Evolutionary conservation across 169 alveolate species (phyloP), one percentile per base, ranked within the genome.

Genomic region (Plasmodium yoelii): DNA sequence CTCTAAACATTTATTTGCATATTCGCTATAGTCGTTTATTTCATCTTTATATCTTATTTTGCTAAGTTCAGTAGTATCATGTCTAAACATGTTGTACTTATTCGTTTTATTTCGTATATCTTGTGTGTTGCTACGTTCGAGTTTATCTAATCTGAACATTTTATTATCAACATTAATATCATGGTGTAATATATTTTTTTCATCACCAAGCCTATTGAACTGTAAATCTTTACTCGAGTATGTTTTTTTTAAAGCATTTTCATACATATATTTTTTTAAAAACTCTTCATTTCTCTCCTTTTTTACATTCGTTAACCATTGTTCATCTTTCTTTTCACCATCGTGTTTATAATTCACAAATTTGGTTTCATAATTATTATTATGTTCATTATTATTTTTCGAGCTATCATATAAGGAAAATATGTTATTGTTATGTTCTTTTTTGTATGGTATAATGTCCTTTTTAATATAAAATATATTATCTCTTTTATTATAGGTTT

Each of bases 341-440:
- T 24, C 55, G 18, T 57, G 19, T 67, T 60, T 19, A 18, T 28
- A 39, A 9, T 47, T 56, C 57, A n/a, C 13, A 12, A 69, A 10
- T 53, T 53, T 67, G 49, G 24, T 49, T 53, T 68, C 86, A 68
- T 82, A 60, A 46, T 71, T 82, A 19, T 71, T 82, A 19, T 53
- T 51, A 42, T 19, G n/a, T 57, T 72, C 42, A 18, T 56, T 51
- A 24, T 18, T 82, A 8, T 56, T 13, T 13, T 6, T 24, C 5
- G 12, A 22, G 13, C 15, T 28, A 49, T 68, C 22, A 42, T 34
- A 15, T 39, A 57, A 13, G n/a, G 75, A 13, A 39, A 47, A 24
- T 5, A 6, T 55, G 42, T 26, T 19, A 47, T 42, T 68, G 49
- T 68, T 68, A n/a, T 69, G 73, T 60, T 73, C 63, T 34, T 24